Percentiles rank a stretch among this genome's conserved stretches.
phyloP scores from a whole-genome alignment of 106 monocot genomes.

The Platanthera zijinensis region DNA sequence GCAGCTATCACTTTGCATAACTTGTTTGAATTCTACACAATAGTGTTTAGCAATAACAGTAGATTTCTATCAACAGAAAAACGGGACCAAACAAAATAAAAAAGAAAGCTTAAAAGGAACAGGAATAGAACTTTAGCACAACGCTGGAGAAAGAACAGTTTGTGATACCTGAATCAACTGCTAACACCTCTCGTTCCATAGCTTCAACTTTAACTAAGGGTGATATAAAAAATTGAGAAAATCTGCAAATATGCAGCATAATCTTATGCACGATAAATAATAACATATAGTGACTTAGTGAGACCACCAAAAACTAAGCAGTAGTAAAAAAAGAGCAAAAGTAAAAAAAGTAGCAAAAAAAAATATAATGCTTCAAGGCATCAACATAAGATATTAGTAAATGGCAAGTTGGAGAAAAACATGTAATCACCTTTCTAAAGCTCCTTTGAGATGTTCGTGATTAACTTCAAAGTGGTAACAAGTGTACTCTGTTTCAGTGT shows the following conservation, averaged over 20 bases:
- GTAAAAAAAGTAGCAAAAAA: neutral
- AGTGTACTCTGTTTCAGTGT: constrained; percentile 88
- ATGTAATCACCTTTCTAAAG: constrained; percentile 64
- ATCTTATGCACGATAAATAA: neutral
- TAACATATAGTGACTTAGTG: neutral
- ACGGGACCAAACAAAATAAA: neutral
- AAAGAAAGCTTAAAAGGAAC: neutral
- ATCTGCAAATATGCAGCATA: constrained; percentile 30
- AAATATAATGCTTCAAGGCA: neutral
- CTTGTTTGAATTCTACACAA: constrained; percentile 84
- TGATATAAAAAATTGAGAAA: constrained; percentile 93
- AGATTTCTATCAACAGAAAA: neutral
- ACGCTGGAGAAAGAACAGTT: constrained; percentile 1
- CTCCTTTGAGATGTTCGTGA: constrained; percentile 77
- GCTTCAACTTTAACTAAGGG: constrained; percentile 92
- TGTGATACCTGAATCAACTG: constrained; percentile 87
- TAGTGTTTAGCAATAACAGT: constrained; percentile 4
- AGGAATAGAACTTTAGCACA: neutral
- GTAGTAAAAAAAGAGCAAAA: neutral
- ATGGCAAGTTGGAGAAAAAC: neutral
- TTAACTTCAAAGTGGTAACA: constrained; percentile 97
- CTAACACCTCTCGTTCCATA: constrained; percentile 94
- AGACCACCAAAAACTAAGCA: neutral
- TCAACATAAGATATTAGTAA: constrained; percentile 4
- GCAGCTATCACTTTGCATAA: constrained; percentile 86